Conservation (phyloP, 1,139 yeast genomes). For the Blastobotrys raffinosifermentans region DNA sequence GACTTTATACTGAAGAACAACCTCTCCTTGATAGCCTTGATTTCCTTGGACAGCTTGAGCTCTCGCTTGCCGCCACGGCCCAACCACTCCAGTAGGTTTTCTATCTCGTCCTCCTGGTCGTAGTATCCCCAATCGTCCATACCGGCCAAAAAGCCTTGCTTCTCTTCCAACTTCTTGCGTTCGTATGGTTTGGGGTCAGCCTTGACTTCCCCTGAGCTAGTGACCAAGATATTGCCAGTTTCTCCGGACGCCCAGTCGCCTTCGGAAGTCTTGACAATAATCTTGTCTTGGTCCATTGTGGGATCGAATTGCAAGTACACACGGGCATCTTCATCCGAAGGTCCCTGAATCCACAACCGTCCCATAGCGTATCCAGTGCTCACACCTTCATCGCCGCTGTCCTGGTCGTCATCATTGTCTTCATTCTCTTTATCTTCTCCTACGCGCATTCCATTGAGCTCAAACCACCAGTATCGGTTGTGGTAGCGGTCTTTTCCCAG, state of each 20-base stretch:
- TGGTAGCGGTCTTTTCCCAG: slow-evolving; percentile 80
- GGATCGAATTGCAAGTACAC: slow-evolving; percentile 34
- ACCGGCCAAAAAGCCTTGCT: slow-evolving; percentile 47
- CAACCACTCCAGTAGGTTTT: slow-evolving; percentile 56
- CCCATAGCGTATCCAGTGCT: slow-evolving; percentile 78
- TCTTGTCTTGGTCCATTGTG: slow-evolving; percentile 11
- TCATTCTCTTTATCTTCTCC: slow-evolving; percentile 8
- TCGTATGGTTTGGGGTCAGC: slow-evolving; percentile 31
- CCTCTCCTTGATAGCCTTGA: slow-evolving; percentile 42
- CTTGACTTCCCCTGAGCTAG: slow-evolving; percentile 18
- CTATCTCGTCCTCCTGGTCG: slow-evolving; percentile 57
- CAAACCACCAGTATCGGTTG: slow-evolving; percentile 96
- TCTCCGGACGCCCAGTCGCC: neutral
- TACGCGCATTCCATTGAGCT: slow-evolving; percentile 62
- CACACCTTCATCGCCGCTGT: slow-evolving; percentile 35
- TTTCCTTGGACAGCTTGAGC: slow-evolving; percentile 57
- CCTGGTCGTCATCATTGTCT: slow-evolving; percentile 37
- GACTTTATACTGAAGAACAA: slow-evolving; percentile 54
- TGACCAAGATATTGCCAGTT: slow-evolving; percentile 1
- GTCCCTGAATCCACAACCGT: slow-evolving; percentile 91
- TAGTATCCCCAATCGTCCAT: slow-evolving; percentile 64
- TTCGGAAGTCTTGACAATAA: slow-evolving; percentile 4
- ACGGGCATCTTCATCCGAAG: slow-evolving; percentile 56
- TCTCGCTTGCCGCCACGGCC: slow-evolving; percentile 77
- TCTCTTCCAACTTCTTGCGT: slow-evolving; percentile 65